phyloP scores from a whole-genome alignment of 164 flowering plant genomes.

The Tetrastigma voinierianum region DNA sequence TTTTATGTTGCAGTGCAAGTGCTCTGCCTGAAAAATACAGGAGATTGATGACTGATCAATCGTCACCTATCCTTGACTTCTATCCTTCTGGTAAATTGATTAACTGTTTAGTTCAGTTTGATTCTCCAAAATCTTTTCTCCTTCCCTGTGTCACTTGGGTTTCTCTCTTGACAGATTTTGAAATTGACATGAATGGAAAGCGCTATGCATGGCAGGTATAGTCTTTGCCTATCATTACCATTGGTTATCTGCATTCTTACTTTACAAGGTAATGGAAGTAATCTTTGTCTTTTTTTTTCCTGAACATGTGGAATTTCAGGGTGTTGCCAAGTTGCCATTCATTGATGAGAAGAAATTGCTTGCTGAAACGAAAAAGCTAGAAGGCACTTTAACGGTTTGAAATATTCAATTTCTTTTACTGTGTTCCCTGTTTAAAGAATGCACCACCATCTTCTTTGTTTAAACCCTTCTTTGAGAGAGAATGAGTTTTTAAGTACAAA shows the following conservation, averaged over 20 bases:
- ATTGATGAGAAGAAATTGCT: conserved; percentile 83
- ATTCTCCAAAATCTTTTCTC: not conserved
- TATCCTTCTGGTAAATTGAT: conserved; percentile 73
- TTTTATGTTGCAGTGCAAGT: conserved; percentile 53
- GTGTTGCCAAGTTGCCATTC: conserved; percentile 92
- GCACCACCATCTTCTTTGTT: no score
- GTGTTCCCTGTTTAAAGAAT: not conserved
- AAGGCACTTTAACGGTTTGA: conserved; percentile 75
- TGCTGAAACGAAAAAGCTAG: conserved; percentile 80
- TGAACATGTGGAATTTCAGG: conserved; percentile 40
- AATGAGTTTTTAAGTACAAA: no score
- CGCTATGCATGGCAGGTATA: conserved; percentile 96
- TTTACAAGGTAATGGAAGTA: not conserved
- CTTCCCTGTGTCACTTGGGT: conserved; percentile 6
- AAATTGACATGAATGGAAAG: conserved; percentile 98
- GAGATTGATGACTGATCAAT: conserved; percentile 77
- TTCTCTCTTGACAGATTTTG: conserved; percentile 64
- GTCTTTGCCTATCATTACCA: not conserved
- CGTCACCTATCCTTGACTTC: conserved; percentile 73
- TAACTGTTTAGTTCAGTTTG: conserved; percentile 13
- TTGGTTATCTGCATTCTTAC: not conserved
- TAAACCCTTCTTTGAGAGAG: no score
- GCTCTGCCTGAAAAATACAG: conserved; percentile 83
- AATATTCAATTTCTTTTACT: not conserved
- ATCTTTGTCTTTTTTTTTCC: not conserved